Evolutionary conservation across 2,329 filamentous ascomycete species (phyloP).

Genomic region (Hypoxylon rubiginosum): DNA sequence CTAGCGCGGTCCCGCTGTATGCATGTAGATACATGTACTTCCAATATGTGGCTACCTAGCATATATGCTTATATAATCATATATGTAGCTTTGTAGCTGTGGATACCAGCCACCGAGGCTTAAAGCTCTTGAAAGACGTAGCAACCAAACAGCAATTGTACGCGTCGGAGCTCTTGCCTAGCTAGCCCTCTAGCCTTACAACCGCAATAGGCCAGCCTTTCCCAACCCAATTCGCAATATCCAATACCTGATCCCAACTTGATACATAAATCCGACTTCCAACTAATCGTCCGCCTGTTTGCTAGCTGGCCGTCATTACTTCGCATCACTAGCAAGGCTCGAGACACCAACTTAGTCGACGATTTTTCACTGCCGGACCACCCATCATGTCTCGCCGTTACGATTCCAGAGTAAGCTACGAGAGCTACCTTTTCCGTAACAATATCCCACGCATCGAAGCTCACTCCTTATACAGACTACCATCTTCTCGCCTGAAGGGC

Average conservation of each 20-base stretch:
- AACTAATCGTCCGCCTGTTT: constrained; percentile 3
- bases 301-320: not conserved
- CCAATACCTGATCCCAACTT: constrained; percentile 10
- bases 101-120: constrained; percentile 9
- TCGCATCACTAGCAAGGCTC: constrained; percentile 6
- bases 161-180: constrained; percentile 54
- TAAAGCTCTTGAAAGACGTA: not conserved
- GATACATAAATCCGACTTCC: constrained; percentile 16
- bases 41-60: not conserved
- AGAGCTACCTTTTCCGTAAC: constrained; percentile 38
- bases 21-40: not conserved
- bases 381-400: constrained; percentile 92
- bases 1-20: not conserved
- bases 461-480: constrained; percentile 76
- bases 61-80: not conserved
- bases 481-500: constrained; percentile 99
- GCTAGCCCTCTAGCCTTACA: constrained; percentile 35
- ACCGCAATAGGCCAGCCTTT: constrained; percentile 39
- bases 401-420: constrained; percentile 86
- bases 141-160: constrained; percentile 37
- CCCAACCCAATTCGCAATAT: constrained; percentile 34
- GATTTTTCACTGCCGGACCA: constrained; percentile 30
- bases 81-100: no score
- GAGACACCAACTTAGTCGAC: constrained; percentile 9
- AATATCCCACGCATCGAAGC: constrained; percentile 37